Conservation (phyloP, 2,329 filamentous ascomycete species). For the Claviceps fusiformis region DNA sequence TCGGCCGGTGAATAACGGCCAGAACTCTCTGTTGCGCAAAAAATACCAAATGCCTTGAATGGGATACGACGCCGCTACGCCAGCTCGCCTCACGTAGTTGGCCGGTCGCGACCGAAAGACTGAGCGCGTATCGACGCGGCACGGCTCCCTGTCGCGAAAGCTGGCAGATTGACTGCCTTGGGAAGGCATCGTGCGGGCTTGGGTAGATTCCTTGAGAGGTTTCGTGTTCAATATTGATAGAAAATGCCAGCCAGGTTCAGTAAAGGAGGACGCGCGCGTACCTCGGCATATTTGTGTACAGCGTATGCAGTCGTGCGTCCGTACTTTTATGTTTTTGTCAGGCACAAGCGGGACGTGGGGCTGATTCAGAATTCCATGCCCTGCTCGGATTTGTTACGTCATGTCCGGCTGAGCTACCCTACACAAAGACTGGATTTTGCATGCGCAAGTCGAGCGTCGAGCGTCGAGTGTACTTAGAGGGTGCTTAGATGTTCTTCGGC, state of each 20-base stretch:
- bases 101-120: constrained; percentile 18
- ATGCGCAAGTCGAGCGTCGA: too few relatives aligned
- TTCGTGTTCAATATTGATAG: neutral
- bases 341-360: neutral
- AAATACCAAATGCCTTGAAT: constrained; percentile 74
- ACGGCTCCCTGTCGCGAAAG: constrained; percentile 6
- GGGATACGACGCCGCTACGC: constrained; percentile 39
- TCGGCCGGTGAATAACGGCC: constrained; percentile 64
- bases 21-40: constrained; percentile 60
- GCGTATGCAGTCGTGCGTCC: too few relatives aligned
- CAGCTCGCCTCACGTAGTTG: constrained; percentile 29
- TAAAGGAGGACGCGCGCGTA: neutral
- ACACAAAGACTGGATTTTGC: neutral
- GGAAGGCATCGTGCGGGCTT: constrained; percentile 3
- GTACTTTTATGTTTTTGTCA: neutral
- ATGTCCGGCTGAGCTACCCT: neutral
- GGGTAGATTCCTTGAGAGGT: neutral
- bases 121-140: constrained; percentile 4
- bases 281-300: neutral
- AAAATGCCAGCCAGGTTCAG: neutral
- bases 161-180: neutral
- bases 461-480: too few relatives aligned
- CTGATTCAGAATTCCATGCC: neutral
- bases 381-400: too few relatives aligned
- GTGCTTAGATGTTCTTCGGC: too few relatives aligned